phyloP scores from a whole-genome alignment of 1,139 yeast genomes.

The Yamadazyma siamensis region DNA sequence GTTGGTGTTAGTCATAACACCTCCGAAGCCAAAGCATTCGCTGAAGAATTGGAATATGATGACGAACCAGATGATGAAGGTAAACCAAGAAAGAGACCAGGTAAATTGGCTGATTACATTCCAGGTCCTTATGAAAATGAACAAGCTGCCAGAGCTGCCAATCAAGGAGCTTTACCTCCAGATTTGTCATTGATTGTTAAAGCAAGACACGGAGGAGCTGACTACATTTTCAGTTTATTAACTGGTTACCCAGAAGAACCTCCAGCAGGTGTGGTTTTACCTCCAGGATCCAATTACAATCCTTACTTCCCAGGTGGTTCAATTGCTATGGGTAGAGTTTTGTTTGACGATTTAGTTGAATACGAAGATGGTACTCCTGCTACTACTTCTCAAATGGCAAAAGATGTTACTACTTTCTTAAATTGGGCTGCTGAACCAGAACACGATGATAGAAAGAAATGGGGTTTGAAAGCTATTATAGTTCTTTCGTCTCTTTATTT shows the following conservation, averaged over 20 bases:
- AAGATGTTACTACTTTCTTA: slow-evolving; percentile 92
- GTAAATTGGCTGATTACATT: slow-evolving; percentile 93
- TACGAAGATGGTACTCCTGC: slow-evolving; percentile 99
- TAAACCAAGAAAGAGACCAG: slow-evolving; percentile 96
- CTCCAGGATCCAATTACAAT: slow-evolving; percentile 95
- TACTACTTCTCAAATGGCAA: slow-evolving; percentile 98
- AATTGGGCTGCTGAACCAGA: slow-evolving; percentile 99
- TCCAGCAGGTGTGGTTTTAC: slow-evolving; percentile 94
- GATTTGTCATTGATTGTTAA: slow-evolving; percentile 95
- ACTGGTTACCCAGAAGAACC: slow-evolving; percentile 99
- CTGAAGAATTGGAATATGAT: slow-evolving; percentile 96
- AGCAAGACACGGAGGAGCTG: slow-evolving; percentile 99
- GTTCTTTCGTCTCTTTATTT: slow-evolving; percentile 78
- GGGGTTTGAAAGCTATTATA: slow-evolving; percentile 91
- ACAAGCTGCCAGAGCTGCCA: slow-evolving; percentile 99
- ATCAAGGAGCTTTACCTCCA: slow-evolving; percentile 99
- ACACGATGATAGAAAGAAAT: slow-evolving; percentile 96
- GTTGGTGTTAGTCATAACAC: slow-evolving; percentile 96
- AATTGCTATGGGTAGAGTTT: slow-evolving; percentile 98
- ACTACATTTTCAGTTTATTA: slow-evolving; percentile 89
- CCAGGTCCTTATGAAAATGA: slow-evolving; percentile 97
- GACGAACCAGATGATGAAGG: slow-evolving; percentile 99
- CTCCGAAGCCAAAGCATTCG: slow-evolving; percentile 87
- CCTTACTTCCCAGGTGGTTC: slow-evolving; percentile 99
- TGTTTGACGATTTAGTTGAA: slow-evolving; percentile 95